Percentiles rank a stretch among this genome's conserved stretches.
These are phyloP conservation scores for Penicillium tannophilum DNA, from an alignment of 495 filamentous ascomycete genomes.

Conservation along the genomic window DNA sequence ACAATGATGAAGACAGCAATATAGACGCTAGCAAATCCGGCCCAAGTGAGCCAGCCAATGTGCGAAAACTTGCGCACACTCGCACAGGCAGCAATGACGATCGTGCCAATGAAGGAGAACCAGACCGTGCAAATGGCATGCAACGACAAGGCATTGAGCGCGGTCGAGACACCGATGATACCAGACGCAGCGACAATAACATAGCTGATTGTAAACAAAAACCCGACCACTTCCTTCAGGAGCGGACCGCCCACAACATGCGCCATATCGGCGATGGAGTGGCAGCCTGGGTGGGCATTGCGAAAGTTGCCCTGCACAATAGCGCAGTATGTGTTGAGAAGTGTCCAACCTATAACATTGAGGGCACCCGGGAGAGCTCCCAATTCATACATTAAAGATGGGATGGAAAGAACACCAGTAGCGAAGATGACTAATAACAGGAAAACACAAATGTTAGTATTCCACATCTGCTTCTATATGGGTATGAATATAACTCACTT, in stretches of 20 bases:
- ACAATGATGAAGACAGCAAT: conserved; percentile 53
- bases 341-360: conserved; percentile 58
- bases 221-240: conserved; percentile 44
- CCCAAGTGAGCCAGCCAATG: conserved; percentile 50
- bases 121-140: conserved; percentile 53
- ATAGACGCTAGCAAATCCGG: conserved; percentile 47
- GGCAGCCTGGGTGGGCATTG: conserved; percentile 39
- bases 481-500: conserved; percentile 20
- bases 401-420: conserved; percentile 63
- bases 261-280: conserved; percentile 68
- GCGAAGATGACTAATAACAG: conserved; percentile 44
- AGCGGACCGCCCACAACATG: conserved; percentile 62
- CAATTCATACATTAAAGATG: conserved; percentile 59
- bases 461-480: neutral
- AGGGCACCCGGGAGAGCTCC: conserved; percentile 62
- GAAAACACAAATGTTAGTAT: neutral
- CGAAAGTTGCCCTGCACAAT: conserved; percentile 44
- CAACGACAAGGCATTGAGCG: conserved; percentile 50
- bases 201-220: conserved; percentile 50
- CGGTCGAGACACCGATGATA: conserved; percentile 53
- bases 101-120: conserved; percentile 50
- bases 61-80: conserved; percentile 43
- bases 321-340: conserved; percentile 59
- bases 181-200: conserved; percentile 50
- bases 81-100: conserved; percentile 61